Percentiles rank a stretch among this genome's conserved stretches.
These are phyloP conservation scores for Hemileccinum impolitum DNA, from an alignment of 768 basidiomycete genomes.

Conservation along the genomic window DNA sequence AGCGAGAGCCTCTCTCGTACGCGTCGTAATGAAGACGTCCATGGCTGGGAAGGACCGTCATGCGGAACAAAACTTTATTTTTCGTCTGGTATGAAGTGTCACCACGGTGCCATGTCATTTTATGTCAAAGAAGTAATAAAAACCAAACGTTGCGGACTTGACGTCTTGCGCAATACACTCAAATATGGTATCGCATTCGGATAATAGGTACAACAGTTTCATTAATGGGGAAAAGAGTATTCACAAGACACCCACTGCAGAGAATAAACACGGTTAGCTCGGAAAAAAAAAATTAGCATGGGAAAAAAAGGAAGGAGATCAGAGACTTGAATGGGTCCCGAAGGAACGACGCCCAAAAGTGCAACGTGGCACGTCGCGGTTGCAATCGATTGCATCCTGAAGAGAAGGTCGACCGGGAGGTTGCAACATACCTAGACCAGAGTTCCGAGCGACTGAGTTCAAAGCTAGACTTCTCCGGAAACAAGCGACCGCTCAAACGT, in stretches of 20 bases:
- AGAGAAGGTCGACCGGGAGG: slow-evolving; percentile 1
- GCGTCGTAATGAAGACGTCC: not conserved
- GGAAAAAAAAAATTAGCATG: not conserved
- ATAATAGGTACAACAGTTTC: slow-evolving; percentile 16
- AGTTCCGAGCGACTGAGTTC: too few species aligned
- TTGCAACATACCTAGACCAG: slow-evolving; percentile 13
- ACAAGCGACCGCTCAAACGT: not conserved
- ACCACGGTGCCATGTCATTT: not conserved
- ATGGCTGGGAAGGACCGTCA: not conserved
- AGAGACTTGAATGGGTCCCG: slow-evolving; percentile 84
- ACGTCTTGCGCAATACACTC: not conserved
- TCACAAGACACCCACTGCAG: not conserved
- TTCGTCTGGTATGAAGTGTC: not conserved
- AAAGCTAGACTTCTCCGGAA: not conserved
- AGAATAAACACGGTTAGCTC: slow-evolving; percentile 16
- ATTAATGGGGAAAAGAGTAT: not conserved
- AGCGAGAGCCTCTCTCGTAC: slow-evolving; percentile 10
- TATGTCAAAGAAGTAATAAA: not conserved
- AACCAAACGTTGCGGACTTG: not conserved
- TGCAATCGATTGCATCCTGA: slow-evolving; percentile 48
- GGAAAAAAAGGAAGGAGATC: slow-evolving; percentile 30
- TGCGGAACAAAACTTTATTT: slow-evolving; percentile 5
- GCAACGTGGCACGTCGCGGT: slow-evolving; percentile 54
- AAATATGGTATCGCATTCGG: slow-evolving; percentile 6
- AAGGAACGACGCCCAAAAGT: slow-evolving; percentile 59